Conservation (phyloP, 345 rosid species). For the Gossypium mustelinum region DNA sequence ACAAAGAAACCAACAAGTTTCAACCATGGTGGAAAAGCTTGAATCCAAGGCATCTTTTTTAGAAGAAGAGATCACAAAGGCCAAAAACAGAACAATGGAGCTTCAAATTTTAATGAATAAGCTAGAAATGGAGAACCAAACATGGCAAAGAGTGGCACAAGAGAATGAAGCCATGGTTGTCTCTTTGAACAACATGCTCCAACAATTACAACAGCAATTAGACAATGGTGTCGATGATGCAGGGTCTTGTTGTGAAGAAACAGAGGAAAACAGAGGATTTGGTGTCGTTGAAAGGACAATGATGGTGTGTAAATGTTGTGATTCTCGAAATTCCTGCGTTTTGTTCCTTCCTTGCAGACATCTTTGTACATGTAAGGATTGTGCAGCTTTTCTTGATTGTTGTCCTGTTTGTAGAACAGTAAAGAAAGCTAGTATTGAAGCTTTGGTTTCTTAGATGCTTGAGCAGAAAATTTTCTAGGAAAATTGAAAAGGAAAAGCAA, state of each 20-base stretch:
- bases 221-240: slow-evolving; percentile 49
- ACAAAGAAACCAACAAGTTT: slow-evolving; percentile 51
- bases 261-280: slow-evolving; percentile 11
- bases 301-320: slow-evolving; percentile 49
- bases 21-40: slow-evolving; percentile 28
- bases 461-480: slow-evolving; percentile 26
- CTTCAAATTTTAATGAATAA: slow-evolving; percentile 46
- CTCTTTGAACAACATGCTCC: slow-evolving; percentile 41
- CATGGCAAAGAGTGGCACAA: slow-evolving; percentile 57
- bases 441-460: slow-evolving; percentile 37
- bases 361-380: slow-evolving; percentile 64
- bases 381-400: slow-evolving; percentile 48
- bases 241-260: slow-evolving; percentile 43
- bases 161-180: slow-evolving; percentile 55
- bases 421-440: slow-evolving; percentile 76
- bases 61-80: slow-evolving; percentile 56
- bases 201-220: slow-evolving; percentile 37
- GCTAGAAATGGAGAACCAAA: slow-evolving; percentile 51
- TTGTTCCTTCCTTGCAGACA: slow-evolving; percentile 94
- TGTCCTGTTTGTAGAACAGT: slow-evolving; percentile 69
- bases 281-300: neutral
- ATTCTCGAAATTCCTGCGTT: slow-evolving; percentile 47
- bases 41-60: slow-evolving; percentile 38
- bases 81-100: slow-evolving; percentile 45
- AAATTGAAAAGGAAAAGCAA: neutral